Base-by-base conservation (phyloP, 352 stramenopile genomes). In the Thalassiosira ordinaria region DNA sequence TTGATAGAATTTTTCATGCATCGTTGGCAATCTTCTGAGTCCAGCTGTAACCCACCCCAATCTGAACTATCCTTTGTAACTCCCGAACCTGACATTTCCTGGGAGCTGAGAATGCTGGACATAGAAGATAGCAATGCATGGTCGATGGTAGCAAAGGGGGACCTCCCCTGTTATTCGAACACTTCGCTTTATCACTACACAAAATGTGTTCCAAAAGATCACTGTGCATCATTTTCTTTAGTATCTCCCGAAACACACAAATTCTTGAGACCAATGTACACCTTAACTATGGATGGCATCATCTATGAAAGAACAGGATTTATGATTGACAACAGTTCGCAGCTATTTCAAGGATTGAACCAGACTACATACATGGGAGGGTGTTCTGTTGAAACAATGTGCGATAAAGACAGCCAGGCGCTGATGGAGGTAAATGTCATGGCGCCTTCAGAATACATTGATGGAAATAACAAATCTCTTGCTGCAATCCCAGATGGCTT, bases 1-100 rank as follows among this genome's bases (percentile, higher is more conserved):
- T 29, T 56, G 18, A 14, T 56, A 14, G 47, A 56, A 29, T 29
- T 56, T 8, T 56, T 56, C 47, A 29, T 56, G 47, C 47, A 56
- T 29, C 47, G 47, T 29, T n/a, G n/a, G n/a, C n/a, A n/a, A n/a
- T n/a, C n/a, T 29, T 5, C 13, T 29, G 13, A 5, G 5, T 56
- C 47, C 5, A 29, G 24, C 8, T 56, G 9, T 24, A 14, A 24
- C 18, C 18, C 5, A 56, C 18, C 18, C 24, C 13, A 13, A 56
- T 29, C 47, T 56, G 33, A 41, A 5, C 5, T 11, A 11, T 41
- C 33, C 11, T 29, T 13, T 29, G 5, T 13, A 14, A 14, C 5
- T 29, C 18, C 24, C 13, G 47, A 56, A 29, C 47, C 33, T 41
- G 33, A 41, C 33, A 11, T 41, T 41, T 11, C 33, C 11, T 41